Percentiles rank a stretch among this genome's conserved stretches.
phyloP scores from a whole-genome alignment of 768 basidiomycete species.

The Boletus rex-veris region DNA sequence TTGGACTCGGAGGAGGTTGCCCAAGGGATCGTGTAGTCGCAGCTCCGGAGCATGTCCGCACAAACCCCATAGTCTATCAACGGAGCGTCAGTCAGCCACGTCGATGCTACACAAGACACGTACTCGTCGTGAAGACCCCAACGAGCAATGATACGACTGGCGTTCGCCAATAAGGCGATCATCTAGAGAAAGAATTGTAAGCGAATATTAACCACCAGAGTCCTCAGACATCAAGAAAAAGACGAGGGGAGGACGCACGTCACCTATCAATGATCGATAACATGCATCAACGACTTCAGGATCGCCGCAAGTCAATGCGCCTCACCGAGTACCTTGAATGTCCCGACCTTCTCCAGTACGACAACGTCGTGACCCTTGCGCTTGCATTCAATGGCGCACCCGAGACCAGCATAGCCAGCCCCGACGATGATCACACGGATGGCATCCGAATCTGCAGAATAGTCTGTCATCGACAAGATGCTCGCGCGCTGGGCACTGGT shows the following conservation, averaged over 20 bases:
- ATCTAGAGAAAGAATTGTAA: conserved; percentile 3
- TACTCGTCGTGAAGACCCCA: conserved; percentile 30
- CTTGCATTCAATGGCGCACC: conserved; percentile 28
- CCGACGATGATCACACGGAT: conserved; percentile 20
- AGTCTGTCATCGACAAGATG: not conserved
- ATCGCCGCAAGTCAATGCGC: not conserved
- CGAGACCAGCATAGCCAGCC: conserved; percentile 28
- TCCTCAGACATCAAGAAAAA: not conserved
- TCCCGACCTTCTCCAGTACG: conserved; percentile 23
- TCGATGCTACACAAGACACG: not conserved
- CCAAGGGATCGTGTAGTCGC: conserved; percentile 18
- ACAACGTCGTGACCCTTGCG: conserved; percentile 25
- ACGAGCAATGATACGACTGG: conserved; percentile 25
- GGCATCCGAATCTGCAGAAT: not conserved
- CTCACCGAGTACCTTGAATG: conserved; percentile 19
- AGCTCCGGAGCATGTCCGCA: conserved; percentile 11
- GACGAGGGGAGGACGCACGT: not conserved
- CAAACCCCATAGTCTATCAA: conserved; percentile 18
- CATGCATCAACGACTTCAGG: not conserved
- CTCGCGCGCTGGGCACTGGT: not conserved
- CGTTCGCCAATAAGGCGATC: conserved; percentile 25
- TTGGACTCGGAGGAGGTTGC: conserved; percentile 20
- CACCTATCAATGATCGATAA: not conserved
- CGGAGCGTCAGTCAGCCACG: not conserved
- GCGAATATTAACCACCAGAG: not conserved